These are phyloP conservation scores for Boletus semigastroideus DNA, from an alignment of 1,284 basidiomycete genomes.

Conservation along the genomic window DNA sequence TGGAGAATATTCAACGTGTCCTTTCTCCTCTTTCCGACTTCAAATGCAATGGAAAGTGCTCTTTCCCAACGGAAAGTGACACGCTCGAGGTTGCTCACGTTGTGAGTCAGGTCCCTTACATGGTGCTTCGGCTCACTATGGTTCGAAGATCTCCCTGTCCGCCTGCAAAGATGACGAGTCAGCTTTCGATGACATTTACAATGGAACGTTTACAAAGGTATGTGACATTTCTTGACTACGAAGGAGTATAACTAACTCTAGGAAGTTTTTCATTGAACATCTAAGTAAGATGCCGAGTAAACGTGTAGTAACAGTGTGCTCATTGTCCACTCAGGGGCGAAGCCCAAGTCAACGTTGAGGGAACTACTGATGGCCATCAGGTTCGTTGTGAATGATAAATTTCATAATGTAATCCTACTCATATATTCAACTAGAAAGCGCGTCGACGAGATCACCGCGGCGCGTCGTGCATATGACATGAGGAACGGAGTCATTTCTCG, in stretches of 20 bases:
- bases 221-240: background rate
- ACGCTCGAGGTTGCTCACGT: constrained; percentile 18
- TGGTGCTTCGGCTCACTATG: background rate
- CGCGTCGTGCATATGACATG: constrained; percentile 13
- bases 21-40: constrained; percentile 19
- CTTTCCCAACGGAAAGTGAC: constrained; percentile 4
- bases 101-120: constrained; percentile 14
- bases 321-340: constrained; percentile 7
- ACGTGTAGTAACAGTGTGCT: background rate
- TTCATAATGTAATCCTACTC: background rate
- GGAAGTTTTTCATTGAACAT: constrained; percentile 30
- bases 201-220: constrained; percentile 24
- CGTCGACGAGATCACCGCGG: constrained; percentile 21
- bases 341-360: constrained; percentile 24
- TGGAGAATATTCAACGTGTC: constrained; percentile 11
- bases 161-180: constrained; percentile 27
- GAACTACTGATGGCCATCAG: constrained; percentile 23
- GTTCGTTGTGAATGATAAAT: constrained; percentile 12
- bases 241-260: constrained; percentile 4
- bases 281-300: constrained; percentile 19
- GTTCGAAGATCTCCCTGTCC: constrained; percentile 27
- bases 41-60: constrained; percentile 23
- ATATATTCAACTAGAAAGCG: constrained; percentile 10
- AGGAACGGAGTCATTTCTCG: constrained; percentile 9
- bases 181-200: constrained; percentile 22